A percentile compares a stretch with the other conserved stretches of the same genome.
These are phyloP conservation scores for Retiboletus flavoniger DNA, from an alignment of 1,284 basidiomycete species.

Conservation along the genomic window DNA sequence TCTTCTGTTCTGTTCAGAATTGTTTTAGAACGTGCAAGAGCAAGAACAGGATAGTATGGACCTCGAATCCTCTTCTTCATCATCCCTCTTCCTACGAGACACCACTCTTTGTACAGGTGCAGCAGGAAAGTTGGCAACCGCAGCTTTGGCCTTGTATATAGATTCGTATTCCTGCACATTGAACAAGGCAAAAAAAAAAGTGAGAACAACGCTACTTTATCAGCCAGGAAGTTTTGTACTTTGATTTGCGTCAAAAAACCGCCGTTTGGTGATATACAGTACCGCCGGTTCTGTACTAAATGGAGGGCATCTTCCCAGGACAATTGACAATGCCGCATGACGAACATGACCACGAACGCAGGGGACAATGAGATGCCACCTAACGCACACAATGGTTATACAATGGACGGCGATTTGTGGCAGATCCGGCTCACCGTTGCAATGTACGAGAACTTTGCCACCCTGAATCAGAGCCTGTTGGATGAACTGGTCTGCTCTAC, in stretches of 20 bases:
- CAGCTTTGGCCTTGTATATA: slow-evolving; percentile 76
- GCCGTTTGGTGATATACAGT: slow-evolving; percentile 87
- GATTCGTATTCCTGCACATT: slow-evolving; percentile 78
- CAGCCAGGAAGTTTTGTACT: slow-evolving; percentile 40
- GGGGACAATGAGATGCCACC: slow-evolving; percentile 87
- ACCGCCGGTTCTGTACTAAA: slow-evolving; percentile 84
- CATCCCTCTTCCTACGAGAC: slow-evolving; percentile 64
- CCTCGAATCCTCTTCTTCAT: slow-evolving; percentile 63
- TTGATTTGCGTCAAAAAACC: slow-evolving; percentile 87
- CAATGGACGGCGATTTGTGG: not conserved
- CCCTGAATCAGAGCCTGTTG: slow-evolving; percentile 63
- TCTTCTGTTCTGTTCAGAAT: slow-evolving; percentile 45
- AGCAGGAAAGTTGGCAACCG: slow-evolving; percentile 56
- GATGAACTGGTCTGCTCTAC: slow-evolving; percentile 78
- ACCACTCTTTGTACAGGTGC: slow-evolving; percentile 41
- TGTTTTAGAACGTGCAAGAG: not conserved
- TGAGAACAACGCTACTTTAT: not conserved
- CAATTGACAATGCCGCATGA: slow-evolving; percentile 80
- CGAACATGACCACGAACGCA: slow-evolving; percentile 88
- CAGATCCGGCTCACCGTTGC: slow-evolving; percentile 64
- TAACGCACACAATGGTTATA: slow-evolving; percentile 30
- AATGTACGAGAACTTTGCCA: slow-evolving; percentile 86
- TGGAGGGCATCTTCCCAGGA: slow-evolving; percentile 84
- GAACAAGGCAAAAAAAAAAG: slow-evolving; percentile 5
- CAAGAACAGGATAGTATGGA: slow-evolving; percentile 24